Percentiles rank a stretch among this genome's conserved stretches.
Conservation (phyloP, 2,329 filamentous ascomycete species). For the Penicillium fuscoglaucum region DNA sequence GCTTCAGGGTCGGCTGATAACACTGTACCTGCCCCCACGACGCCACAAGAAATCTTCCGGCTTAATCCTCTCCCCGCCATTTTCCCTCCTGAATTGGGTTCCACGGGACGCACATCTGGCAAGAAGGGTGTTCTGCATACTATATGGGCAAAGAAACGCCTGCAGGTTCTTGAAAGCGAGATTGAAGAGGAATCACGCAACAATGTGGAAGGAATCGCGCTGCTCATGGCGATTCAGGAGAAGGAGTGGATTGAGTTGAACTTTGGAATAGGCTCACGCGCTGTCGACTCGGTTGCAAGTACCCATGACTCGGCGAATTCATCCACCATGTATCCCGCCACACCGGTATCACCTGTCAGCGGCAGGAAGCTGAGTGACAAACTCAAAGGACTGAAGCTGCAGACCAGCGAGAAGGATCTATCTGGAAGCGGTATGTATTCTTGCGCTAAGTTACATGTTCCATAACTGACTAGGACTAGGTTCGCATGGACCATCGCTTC, state of each 20-base stretch:
- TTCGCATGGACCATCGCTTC: slow-evolving; percentile 8
- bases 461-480: too few relatives aligned
- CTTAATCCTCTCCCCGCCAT: slow-evolving; percentile 83
- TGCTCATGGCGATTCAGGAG: slow-evolving; percentile 81
- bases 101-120: slow-evolving; percentile 64
- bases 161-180: slow-evolving; percentile 73
- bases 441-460: too few relatives aligned
- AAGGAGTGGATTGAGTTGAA: slow-evolving; percentile 82
- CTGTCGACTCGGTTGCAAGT: slow-evolving; percentile 34
- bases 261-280: slow-evolving; percentile 63
- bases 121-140: slow-evolving; percentile 84
- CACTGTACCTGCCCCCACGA: too few relatives aligned
- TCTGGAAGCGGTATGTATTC: too few relatives aligned
- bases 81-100: slow-evolving; percentile 73
- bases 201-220: slow-evolving; percentile 78
- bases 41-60: too few relatives aligned
- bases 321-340: slow-evolving; percentile 46
- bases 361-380: slow-evolving; percentile 75
- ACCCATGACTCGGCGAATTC: slow-evolving; percentile 26
- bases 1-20: too few relatives aligned
- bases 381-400: slow-evolving; percentile 73
- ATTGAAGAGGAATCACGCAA: slow-evolving; percentile 70
- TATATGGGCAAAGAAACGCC: slow-evolving; percentile 81
- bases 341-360: slow-evolving; percentile 62
- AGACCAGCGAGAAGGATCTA: slow-evolving; percentile 66